Evolutionary conservation across 441 rosid species (phyloP), one percentile per base, ranked within the genome.

Genomic region (Jatropha multifida): DNA sequence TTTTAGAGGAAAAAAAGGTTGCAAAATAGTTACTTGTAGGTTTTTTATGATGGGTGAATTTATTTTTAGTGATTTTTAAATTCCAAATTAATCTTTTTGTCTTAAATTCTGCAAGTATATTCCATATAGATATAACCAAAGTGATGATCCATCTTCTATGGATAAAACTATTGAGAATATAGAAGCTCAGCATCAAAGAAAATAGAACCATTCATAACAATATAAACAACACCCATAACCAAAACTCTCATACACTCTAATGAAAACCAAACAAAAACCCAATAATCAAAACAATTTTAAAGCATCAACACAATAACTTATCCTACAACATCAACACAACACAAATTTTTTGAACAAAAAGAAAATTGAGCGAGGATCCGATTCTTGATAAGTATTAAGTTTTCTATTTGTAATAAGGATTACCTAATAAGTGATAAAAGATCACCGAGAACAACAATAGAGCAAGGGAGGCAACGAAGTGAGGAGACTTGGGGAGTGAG

Each of bases 321-420:
- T n/a, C n/a, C n/a, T n/a, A n/a, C n/a, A n/a, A n/a, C n/a, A n/a
- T n/a, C n/a, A n/a, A n/a, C n/a, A n/a, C n/a, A 12, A 2, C 58
- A 74, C 8, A 62, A 56, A 44, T 44, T 65, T 13, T 42, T 27
- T 32, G 46, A 52, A 17, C 14, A 38, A 12, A 51, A 52, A 42
- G 14, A 23, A 58, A 90, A 98, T 94, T 91, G 97, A 82, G 98
- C 94, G 18, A 96, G 97, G 80, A 88, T 80, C 46, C 93, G 87
- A 58, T 74, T 92, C 63, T n/a, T n/a, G n/a, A n/a, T n/a, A n/a
- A n/a, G n/a, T n/a, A n/a, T n/a, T n/a, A n/a, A n/a, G n/a, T n/a
- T n/a, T n/a, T n/a, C n/a, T n/a, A n/a, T n/a, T n/a, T n/a, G n/a
- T n/a, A n/a, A n/a, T n/a, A n/a, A n/a, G n/a, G n/a, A n/a, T n/a